A percentile compares a stretch with the other conserved stretches of the same genome.
phyloP scores from a whole-genome alignment of 2,329 filamentous ascomycete species.

The Knufia petricola region DNA sequence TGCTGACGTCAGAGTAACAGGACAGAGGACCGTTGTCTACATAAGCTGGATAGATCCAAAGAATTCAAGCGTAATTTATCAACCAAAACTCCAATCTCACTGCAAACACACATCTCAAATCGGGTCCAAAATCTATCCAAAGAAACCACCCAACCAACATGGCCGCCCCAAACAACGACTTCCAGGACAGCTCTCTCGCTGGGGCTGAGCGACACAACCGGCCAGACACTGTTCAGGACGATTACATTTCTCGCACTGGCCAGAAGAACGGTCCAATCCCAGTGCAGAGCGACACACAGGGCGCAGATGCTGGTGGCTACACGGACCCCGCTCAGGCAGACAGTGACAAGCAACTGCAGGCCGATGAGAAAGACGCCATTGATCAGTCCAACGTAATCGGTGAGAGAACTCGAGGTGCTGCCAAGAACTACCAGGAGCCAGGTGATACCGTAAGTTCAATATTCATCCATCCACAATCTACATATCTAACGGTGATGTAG shows the following conservation, averaged over 20 bases:
- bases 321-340: constrained; percentile 37
- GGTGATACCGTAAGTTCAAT: constrained; percentile 41
- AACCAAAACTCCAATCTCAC: neutral
- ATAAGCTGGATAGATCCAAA: no score
- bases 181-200: constrained; percentile 20
- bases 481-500: no score
- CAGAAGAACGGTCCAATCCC: constrained; percentile 38
- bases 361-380: constrained; percentile 42
- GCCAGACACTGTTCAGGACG: constrained; percentile 29
- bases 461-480: constrained; percentile 15
- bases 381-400: constrained; percentile 40
- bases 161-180: neutral
- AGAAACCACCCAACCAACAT: constrained; percentile 5
- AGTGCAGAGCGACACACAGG: constrained; percentile 39
- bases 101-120: neutral
- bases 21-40: no score
- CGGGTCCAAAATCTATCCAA: neutral
- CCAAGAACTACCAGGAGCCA: constrained; percentile 42
- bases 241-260: constrained; percentile 39
- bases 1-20: no score
- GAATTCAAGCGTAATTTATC: neutral
- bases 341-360: constrained; percentile 37
- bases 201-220: constrained; percentile 11
- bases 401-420: constrained; percentile 38
- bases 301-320: constrained; percentile 33